A percentile compares a stretch with the other conserved stretches of the same genome.
Conservation (phyloP, 345 rosid species). For the Alliaria petiolata region DNA sequence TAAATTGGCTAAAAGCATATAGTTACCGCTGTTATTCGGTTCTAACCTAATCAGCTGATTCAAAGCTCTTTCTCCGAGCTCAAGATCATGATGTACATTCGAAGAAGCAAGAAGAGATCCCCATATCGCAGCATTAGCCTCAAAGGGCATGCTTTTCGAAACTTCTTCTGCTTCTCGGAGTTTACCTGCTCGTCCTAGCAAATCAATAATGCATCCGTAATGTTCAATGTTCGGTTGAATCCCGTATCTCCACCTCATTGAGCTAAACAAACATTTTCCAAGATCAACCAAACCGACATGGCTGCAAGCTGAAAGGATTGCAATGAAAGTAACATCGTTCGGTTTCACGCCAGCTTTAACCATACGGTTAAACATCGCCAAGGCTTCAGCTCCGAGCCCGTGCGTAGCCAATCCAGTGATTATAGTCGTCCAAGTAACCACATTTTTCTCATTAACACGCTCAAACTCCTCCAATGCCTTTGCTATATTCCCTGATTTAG, state of each 20-base stretch:
- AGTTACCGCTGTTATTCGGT: slow-evolving; percentile 78
- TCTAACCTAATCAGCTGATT: slow-evolving; percentile 52
- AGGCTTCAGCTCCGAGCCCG: slow-evolving; percentile 63
- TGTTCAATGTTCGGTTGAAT: slow-evolving; percentile 60
- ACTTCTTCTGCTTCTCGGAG: slow-evolving; percentile 57
- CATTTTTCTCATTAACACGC: slow-evolving; percentile 38
- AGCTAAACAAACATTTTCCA: slow-evolving; percentile 42
- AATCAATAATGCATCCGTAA: slow-evolving; percentile 72
- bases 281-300: slow-evolving; percentile 60
- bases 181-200: slow-evolving; percentile 61
- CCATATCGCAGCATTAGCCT: slow-evolving; percentile 72
- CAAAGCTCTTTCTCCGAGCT: slow-evolving; percentile 60
- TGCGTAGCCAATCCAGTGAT: slow-evolving; percentile 65
- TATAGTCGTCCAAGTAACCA: slow-evolving; percentile 71
- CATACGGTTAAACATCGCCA: slow-evolving; percentile 62
- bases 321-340: slow-evolving; percentile 66
- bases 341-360: slow-evolving; percentile 44
- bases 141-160: slow-evolving; percentile 52
- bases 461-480: slow-evolving; percentile 59
- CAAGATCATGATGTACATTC: slow-evolving; percentile 47
- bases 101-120: slow-evolving; percentile 80
- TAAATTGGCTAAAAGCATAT: slow-evolving; percentile 54
- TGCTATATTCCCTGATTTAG: slow-evolving; percentile 56
- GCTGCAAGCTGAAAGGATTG: slow-evolving; percentile 71
- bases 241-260: slow-evolving; percentile 41